Base-by-base conservation (phyloP, 169 alveolate genomes). In the Plasmodium chabaudi region DNA sequence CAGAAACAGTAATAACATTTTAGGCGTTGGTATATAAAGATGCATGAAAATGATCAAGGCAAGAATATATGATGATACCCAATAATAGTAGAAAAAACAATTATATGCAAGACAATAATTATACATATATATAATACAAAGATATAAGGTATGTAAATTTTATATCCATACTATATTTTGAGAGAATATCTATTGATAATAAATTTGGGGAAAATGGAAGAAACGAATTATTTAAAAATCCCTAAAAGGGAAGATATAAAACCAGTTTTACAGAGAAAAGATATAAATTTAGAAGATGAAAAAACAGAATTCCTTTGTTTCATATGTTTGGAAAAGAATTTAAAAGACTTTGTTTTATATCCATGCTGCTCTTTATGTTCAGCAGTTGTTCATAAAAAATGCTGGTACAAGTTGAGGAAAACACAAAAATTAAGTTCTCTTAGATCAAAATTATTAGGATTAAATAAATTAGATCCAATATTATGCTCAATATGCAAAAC, bases 361-460 rank as follows among this genome's bases (percentile, higher is more conserved):
- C 70, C 91, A 7, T 84, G 91, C 17, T 84, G 91, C 46, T 84
- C 91, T 13, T 25, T 84, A 84, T 84, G 91, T 51, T 57, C 91
- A 19, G 91, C 87, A 25, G 51, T 65, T 69, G 91, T 84, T 46
- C 91, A 84, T 84, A 69, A 68, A 19, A 84, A 72, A 69, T 84
- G 91, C 42, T 84, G 91, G 91, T 84, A 42, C 46, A 69, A 53
- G 19, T 84, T 61, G 72, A 67, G 91, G 23, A 69, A 49, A 47
- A 70, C 65, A 1, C 91, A 84, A 51, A 84, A 69, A 42, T 70
- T 84, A 25, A 69, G 87, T 68, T 55, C 91, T 57, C 51, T 84
- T 23, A 57, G 91, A 51, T 84, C 91, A 5, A 84, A 64, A 59
- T 56, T 84, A 44, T 84, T 84, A 39, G 86, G 84, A 5, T 21